Percentiles rank a stretch among this genome's conserved stretches.
These are phyloP conservation scores for Marasmius fiardii DNA, from an alignment of 1,284 basidiomycete genomes.

Conservation along the genomic window DNA sequence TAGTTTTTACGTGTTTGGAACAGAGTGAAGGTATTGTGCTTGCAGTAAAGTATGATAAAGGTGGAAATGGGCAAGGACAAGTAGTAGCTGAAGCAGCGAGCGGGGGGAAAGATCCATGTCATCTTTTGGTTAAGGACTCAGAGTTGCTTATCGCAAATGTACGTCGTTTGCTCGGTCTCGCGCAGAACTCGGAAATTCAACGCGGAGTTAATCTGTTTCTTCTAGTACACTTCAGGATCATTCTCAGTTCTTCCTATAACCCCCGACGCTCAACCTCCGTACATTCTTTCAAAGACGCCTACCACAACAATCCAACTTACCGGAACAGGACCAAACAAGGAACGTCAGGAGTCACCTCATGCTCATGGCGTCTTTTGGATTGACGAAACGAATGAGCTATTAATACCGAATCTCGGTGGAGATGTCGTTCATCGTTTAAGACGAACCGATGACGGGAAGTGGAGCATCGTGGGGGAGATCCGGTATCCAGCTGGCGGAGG, in stretches of 20 bases:
- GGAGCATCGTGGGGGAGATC: constrained; percentile 44
- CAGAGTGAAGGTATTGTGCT: constrained; percentile 56
- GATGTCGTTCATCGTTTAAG: constrained; percentile 61
- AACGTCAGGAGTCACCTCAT: constrained; percentile 64
- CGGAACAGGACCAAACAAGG: constrained; percentile 54
- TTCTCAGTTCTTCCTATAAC: constrained; percentile 50
- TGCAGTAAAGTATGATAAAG: constrained; percentile 46
- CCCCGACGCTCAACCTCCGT: constrained; percentile 39
- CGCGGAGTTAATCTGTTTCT: no score
- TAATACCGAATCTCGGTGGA: constrained; percentile 69
- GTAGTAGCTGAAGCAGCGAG: constrained; percentile 44
- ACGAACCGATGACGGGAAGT: constrained; percentile 37
- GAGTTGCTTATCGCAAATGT: constrained; percentile 68
- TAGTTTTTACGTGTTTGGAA: constrained; percentile 52
- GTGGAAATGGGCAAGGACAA: constrained; percentile 38
- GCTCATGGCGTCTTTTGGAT: constrained; percentile 60
- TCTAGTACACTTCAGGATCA: constrained; percentile 60
- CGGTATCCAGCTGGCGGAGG: constrained; percentile 52
- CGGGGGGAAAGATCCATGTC: constrained; percentile 61
- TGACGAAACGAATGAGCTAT: constrained; percentile 44
- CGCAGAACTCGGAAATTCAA: neutral
- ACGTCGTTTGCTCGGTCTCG: no score
- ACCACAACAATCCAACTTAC: constrained; percentile 37
- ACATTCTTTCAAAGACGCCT: constrained; percentile 29
- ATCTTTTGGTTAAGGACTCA: constrained; percentile 44